Base-by-base conservation (phyloP, 352 stramenopile genomes). In the Phytophthora multivora region DNA sequence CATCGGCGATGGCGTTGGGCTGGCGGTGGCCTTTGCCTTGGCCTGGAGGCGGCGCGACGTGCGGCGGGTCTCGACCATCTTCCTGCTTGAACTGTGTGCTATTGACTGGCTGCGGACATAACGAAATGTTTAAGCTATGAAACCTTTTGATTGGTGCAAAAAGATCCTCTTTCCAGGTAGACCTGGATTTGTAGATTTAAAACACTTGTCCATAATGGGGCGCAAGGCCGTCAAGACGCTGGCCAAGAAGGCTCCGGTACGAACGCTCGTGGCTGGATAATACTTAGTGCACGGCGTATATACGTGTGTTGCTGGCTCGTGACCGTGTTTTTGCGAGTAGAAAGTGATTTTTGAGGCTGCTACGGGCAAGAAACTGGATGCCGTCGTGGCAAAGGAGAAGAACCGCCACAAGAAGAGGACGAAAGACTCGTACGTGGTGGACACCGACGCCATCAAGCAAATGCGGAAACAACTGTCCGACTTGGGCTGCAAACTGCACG, bases 401-500 rank as follows among this genome's bases (percentile, higher is more conserved):
- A 23, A 39, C 11, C 45, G 61, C 5, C 51, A 21, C 30, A 86
- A 81, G 53, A 80, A 75, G 59, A 79, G 78, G 51, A n/a, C n/a
- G n/a, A 71, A 65, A 23, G 9, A 21, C 31, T 59, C 52, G 51
- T 63, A 76, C 28, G 49, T 67, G 13, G 35, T 72, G 48, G 72
- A 82, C 23, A 79, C 87, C n/a, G 77, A 89, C 33, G 69, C 63
- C 7, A 58, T 92, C 5, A 69, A 81, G 31, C 35, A 66, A 23
- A 86, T 94, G 76, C 68, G 83, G 36, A 79, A 73, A 62, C 66
- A 86, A 41, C 59, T 94, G 40, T 67, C 69, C 2, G 47, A 63
- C 13, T 45, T 90, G 23, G 86, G 82, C 26, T 91, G 81, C 69
- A 91, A 94, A 52, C 63, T 94, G n/a, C 71, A 67, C 5, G 66